Conservation (phyloP, 352 stramenopile genomes). For the Aphanomyces cochlioides region DNA sequence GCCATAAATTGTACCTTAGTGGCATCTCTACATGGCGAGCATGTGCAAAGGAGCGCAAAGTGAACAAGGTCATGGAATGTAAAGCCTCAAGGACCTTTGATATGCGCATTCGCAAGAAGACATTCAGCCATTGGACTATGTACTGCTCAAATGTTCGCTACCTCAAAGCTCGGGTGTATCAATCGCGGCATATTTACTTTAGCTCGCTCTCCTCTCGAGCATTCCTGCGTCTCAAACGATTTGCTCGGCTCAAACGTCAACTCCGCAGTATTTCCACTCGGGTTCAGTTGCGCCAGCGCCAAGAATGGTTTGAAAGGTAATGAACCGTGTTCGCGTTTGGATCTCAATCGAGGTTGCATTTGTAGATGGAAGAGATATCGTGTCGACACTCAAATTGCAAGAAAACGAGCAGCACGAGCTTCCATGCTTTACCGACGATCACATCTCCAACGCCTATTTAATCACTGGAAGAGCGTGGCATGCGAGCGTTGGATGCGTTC, state of each 20-base stretch:
- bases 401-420: not conserved
- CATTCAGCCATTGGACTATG: not conserved
- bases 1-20: not conserved
- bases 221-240: slow-evolving; percentile 2
- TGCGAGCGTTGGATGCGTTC: slow-evolving; percentile 21
- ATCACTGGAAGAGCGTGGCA: slow-evolving; percentile 17
- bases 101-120: not conserved
- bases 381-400: not conserved
- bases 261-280: not conserved
- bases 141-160: not conserved
- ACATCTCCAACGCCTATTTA: slow-evolving; percentile 2
- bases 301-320: slow-evolving; percentile 8
- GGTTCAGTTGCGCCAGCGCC: not conserved
- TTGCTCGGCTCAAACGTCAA: slow-evolving; percentile 3
- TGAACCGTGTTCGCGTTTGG: too few relatives aligned
- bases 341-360: not conserved
- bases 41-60: not conserved
- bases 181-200: slow-evolving; percentile 13
- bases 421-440: slow-evolving; percentile 13
- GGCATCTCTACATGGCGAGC: not conserved
- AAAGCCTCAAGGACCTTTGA: not conserved
- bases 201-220: slow-evolving; percentile 19
- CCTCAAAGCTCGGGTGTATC: not conserved
- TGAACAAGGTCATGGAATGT: not conserved
- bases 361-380: slow-evolving; percentile 18